phyloP scores from a whole-genome alignment of 768 basidiomycete species.

The Lentinula sp. region DNA sequence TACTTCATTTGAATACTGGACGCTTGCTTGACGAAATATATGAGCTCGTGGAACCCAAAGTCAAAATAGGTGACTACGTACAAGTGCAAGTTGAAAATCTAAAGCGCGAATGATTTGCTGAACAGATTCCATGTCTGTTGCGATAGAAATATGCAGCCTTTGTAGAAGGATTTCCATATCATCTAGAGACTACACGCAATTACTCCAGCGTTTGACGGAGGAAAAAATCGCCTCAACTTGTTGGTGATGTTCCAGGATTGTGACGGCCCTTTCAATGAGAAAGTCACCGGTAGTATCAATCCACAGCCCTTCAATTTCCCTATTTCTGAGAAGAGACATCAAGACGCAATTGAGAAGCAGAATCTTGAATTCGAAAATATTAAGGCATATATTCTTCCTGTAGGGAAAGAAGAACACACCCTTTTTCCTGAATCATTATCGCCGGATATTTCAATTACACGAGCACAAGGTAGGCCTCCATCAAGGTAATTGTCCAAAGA shows the following conservation, averaged over 20 bases:
- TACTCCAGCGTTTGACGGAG: slow-evolving; percentile 4
- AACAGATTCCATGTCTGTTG: slow-evolving; percentile 52
- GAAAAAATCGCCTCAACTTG: slow-evolving; percentile 8
- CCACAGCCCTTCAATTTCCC: slow-evolving; percentile 49
- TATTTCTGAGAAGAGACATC: slow-evolving; percentile 36
- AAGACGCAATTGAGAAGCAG: slow-evolving; percentile 56
- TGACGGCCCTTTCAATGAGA: slow-evolving; percentile 39
- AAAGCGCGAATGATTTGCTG: slow-evolving; percentile 40
- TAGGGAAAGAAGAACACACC: slow-evolving; percentile 29
- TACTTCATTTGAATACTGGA: slow-evolving; percentile 21
- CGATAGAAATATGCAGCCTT: slow-evolving; percentile 50
- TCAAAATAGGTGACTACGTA: background rate
- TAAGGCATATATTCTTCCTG: background rate
- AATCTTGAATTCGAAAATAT: slow-evolving; percentile 29
- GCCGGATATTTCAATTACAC: slow-evolving; percentile 66
- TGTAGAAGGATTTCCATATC: slow-evolving; percentile 29
- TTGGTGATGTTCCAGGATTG: slow-evolving; percentile 23
- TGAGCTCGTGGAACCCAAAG: background rate
- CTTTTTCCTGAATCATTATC: slow-evolving; percentile 62
- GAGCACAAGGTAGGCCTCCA: slow-evolving; percentile 37
- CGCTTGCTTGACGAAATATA: slow-evolving; percentile 6
- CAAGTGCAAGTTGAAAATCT: slow-evolving; percentile 9
- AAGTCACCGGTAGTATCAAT: slow-evolving; percentile 71
- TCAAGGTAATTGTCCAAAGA: slow-evolving; percentile 47
- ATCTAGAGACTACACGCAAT: background rate